These are phyloP conservation scores for Phytophthora fragariaefolia DNA, from an alignment of 352 stramenopile species.

Conservation along the genomic window DNA sequence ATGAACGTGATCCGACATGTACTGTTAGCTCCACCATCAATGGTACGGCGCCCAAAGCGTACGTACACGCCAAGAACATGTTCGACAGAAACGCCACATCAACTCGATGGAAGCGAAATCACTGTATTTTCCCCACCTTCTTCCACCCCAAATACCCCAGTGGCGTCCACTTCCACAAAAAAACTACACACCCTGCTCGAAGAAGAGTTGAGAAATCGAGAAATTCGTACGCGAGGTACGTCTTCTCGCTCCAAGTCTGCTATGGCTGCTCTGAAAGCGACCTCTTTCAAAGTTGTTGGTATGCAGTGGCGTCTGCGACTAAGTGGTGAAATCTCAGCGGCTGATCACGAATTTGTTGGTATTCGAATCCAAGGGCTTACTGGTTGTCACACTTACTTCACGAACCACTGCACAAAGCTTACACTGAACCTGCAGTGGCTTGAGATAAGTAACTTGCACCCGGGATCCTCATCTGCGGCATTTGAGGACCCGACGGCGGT, in stretches of 20 bases:
- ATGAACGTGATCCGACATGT: constrained; percentile 81
- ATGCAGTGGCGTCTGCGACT: constrained; percentile 62
- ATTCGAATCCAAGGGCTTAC: constrained; percentile 68
- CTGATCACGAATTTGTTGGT: constrained; percentile 79
- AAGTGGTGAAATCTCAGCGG: constrained; percentile 62
- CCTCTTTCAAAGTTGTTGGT: constrained; percentile 70
- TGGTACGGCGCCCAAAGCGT: constrained; percentile 40
- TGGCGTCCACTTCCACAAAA: constrained; percentile 42
- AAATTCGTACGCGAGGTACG: constrained; percentile 56
- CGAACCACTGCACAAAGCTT: constrained; percentile 78
- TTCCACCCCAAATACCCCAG: constrained; percentile 17
- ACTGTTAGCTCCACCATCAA: constrained; percentile 66
- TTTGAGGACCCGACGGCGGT: constrained; percentile 83
- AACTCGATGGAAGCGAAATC: constrained; percentile 41
- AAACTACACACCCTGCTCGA: constrained; percentile 66
- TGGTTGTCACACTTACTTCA: constrained; percentile 73
- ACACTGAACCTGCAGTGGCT: constrained; percentile 82
- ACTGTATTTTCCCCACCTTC: constrained; percentile 34
- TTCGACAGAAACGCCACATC: constrained; percentile 13
- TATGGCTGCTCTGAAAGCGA: constrained; percentile 62
- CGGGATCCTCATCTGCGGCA: constrained; percentile 67
- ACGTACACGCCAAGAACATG: constrained; percentile 24
- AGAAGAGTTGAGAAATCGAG: constrained; percentile 71
- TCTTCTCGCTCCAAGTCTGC: constrained; percentile 27
- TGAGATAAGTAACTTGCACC: constrained; percentile 84